phyloP scores from a whole-genome alignment of 371 early-diverging fungal species.

The Rhizopus arrhizus region DNA sequence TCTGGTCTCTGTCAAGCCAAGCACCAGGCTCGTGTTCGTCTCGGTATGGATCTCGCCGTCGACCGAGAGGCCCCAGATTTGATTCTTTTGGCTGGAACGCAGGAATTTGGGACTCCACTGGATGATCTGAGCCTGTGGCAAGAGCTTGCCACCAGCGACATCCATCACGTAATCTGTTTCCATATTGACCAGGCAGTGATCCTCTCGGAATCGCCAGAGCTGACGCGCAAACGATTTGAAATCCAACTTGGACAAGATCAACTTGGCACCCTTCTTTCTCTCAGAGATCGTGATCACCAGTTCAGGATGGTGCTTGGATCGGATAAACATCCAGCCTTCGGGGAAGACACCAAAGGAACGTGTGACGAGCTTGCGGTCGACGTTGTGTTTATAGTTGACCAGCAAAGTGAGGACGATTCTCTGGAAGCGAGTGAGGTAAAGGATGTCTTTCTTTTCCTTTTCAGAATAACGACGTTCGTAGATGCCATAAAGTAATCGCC shows the following conservation, averaged over 20 bases:
- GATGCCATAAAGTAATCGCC: conserved; percentile 40
- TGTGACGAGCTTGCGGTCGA: conserved; percentile 39
- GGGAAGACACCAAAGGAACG: conserved; percentile 48
- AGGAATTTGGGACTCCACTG: conserved; percentile 44
- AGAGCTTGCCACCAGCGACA: conserved; percentile 48
- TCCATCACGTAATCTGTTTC: conserved; percentile 59
- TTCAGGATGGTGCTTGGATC: conserved; percentile 38
- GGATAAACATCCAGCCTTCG: conserved; percentile 51
- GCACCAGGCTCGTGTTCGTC: conserved; percentile 37
- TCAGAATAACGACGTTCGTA: conserved; percentile 37
- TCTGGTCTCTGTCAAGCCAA: conserved; percentile 24
- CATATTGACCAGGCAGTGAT: conserved; percentile 57
- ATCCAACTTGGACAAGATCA: conserved; percentile 38
- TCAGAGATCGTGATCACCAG: conserved; percentile 37
- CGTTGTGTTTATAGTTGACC: conserved; percentile 16
- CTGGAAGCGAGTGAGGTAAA: conserved; percentile 30
- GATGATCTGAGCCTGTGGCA: conserved; percentile 34
- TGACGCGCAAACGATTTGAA: conserved; percentile 46
- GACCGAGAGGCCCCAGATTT: conserved; percentile 49
- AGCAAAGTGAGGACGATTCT: conserved; percentile 32
- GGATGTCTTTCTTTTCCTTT: conserved; percentile 33
- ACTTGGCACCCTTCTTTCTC: conserved; percentile 38
- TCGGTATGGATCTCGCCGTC: conserved; percentile 49
- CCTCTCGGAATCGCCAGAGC: conserved; percentile 59
- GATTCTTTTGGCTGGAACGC: conserved; percentile 44